Percentiles rank a stretch among this genome's conserved stretches.
Evolutionary conservation across 306 rosid species (phyloP).

Genomic region (Hippophae gyantsensis): DNA sequence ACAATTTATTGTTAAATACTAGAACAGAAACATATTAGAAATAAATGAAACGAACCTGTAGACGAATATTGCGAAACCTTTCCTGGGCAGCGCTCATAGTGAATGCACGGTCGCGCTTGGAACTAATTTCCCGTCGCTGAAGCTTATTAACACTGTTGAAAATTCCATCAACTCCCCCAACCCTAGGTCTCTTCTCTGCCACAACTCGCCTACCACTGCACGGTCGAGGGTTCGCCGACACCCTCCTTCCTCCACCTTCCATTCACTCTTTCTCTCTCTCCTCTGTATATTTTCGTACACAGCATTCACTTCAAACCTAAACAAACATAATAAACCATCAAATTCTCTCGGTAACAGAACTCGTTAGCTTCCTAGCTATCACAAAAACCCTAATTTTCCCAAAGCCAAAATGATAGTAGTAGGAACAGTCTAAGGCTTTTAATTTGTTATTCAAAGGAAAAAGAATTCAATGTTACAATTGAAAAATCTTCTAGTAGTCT

Average conservation of each 20-base stretch:
- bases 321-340: background rate
- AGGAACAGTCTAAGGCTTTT: too few species aligned
- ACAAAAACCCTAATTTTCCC: too few species aligned
- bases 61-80: slow-evolving; percentile 71
- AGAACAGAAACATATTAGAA: background rate
- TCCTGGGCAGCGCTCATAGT: slow-evolving; percentile 62
- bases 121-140: slow-evolving; percentile 61
- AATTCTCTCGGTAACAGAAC: too few species aligned
- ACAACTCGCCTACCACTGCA: slow-evolving; percentile 50
- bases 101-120: slow-evolving; percentile 70
- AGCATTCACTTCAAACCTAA: slow-evolving; percentile 4
- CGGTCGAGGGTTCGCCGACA: slow-evolving; percentile 56
- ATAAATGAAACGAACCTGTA: slow-evolving; percentile 29
- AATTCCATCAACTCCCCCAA: slow-evolving; percentile 32
- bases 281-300: background rate
- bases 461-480: too few species aligned
- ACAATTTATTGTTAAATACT: too few species aligned
- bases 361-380: too few species aligned
- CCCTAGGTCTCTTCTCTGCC: slow-evolving; percentile 53
- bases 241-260: slow-evolving; percentile 67
- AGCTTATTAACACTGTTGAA: slow-evolving; percentile 60
- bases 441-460: too few species aligned
- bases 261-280: slow-evolving; percentile 10
- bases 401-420: too few species aligned
- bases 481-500: too few species aligned